Evolutionary conservation across 2,329 filamentous ascomycete species (phyloP).

Genomic region (Colletotrichum phormii): DNA sequence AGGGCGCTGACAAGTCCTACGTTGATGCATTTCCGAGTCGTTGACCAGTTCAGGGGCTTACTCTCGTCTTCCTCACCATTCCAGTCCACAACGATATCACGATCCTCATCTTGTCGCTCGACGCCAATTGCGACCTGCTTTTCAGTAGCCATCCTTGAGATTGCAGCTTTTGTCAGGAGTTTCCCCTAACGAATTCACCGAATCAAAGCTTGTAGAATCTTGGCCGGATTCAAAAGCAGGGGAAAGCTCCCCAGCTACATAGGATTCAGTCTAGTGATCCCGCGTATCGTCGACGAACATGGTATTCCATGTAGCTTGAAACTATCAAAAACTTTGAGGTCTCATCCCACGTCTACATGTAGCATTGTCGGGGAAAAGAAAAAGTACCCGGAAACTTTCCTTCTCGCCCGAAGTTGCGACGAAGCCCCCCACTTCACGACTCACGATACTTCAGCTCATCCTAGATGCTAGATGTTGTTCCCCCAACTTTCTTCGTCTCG

Average conservation of each 20-base stretch:
- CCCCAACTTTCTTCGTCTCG: background rate
- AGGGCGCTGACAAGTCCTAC: slow-evolving; percentile 51
- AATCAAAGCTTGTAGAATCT: background rate
- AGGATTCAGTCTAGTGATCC: background rate
- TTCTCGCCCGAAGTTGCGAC: background rate
- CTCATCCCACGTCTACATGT: background rate
- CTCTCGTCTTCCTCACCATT: slow-evolving; percentile 66
- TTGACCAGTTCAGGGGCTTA: slow-evolving; percentile 71
- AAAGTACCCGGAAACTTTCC: background rate
- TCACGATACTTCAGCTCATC: background rate
- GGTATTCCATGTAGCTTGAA: background rate
- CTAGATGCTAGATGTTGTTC: background rate
- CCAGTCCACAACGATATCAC: slow-evolving; percentile 61
- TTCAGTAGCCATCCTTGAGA: background rate
- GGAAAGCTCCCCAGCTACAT: background rate
- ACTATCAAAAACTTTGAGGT: background rate
- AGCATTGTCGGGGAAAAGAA: background rate
- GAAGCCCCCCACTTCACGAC: background rate
- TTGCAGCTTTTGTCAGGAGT: background rate
- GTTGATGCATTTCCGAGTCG: slow-evolving; percentile 47
- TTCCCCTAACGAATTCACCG: no score
- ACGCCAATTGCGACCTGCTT: background rate
- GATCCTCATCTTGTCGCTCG: background rate
- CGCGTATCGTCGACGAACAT: background rate
- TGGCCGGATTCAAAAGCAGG: background rate